Conservation (phyloP, 2,329 filamentous ascomycete genomes). For the Penicillium expansum region DNA sequence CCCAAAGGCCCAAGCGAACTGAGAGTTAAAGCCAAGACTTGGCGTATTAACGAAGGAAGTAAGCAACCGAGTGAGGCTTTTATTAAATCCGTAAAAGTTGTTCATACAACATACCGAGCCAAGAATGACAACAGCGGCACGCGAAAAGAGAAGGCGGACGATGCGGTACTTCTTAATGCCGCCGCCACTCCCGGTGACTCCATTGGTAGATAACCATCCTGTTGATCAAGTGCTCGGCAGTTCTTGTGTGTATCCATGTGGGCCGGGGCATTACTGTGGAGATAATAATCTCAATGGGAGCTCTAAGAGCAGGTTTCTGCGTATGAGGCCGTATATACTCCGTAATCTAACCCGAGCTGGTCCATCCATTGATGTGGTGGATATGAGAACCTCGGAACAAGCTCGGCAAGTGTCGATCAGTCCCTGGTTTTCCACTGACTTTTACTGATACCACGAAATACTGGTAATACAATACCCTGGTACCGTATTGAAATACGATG, state of each 20-base stretch:
- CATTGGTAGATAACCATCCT: too few relatives aligned
- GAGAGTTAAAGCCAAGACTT: constrained; percentile 2
- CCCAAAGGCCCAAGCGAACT: neutral
- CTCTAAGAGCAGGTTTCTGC: neutral
- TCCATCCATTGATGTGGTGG: neutral
- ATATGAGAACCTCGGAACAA: neutral
- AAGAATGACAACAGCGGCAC: neutral
- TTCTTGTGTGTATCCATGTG: neutral
- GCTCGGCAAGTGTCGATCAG: neutral
- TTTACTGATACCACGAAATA: neutral
- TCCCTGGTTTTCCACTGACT: neutral
- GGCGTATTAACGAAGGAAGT: neutral
- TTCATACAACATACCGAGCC: too few relatives aligned
- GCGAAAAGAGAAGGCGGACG: neutral
- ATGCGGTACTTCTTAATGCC: neutral
- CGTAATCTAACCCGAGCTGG: neutral
- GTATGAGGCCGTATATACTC: neutral
- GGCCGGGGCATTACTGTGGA: neutral
- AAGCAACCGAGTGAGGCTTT: neutral
- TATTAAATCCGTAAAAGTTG: neutral
- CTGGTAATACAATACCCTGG: rapidly evolving
- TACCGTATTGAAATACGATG: neutral
- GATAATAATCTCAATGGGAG: neutral
- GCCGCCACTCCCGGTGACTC: neutral
- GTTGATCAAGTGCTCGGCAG: too few relatives aligned